Evolutionary conservation across 345 rosid species (phyloP), one percentile per base, ranked within the genome.

Genomic region (Sisymbrium irio): DNA sequence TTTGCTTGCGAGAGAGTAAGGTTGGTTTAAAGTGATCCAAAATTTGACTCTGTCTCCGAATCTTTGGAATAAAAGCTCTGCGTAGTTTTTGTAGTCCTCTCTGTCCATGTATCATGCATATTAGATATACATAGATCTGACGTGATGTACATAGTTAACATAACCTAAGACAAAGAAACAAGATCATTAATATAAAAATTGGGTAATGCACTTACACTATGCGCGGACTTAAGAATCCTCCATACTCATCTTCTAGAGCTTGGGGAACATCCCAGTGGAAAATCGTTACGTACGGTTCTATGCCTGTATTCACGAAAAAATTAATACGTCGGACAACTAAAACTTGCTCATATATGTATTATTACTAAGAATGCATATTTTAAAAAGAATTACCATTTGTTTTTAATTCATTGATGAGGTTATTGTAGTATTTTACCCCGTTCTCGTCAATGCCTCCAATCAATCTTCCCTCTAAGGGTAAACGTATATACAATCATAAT

Each of bases 341-440:
- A 39, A 12, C n/a, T 3, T 12, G n/a, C 44, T 39, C 18, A 35
- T 30, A 4, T 30, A 4, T 30, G 6, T 40, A 37, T 15, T 2
- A 37, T 19, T 6, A n/a, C n/a, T n/a, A 36, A 33, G 20, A 58
- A 33, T 33, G 7, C 36, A 33, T 6, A 6, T 6, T 33, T 6
- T 33, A 33, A 33, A 33, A 33, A 0, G 0, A 17, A n/a, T 40
- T 42, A 62, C 67, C 67, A 44, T 62, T 62, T 25, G 36, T 14
- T 51, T 17, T 66, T n/a, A 70, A 20, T 10, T 57, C 74, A 30
- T 70, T 68, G 53, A 85, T 85, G 61, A 85, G 87, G 22, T 80
- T 81, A 18, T 80, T 85, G 81, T 85, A 83, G 80, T 78, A 85
- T 3, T 18, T 40, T 7, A 85, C 39, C n/a, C 87, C 89, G 3